Evolutionary conservation across 1,284 basidiomycete species (phyloP).

Genomic region (Apiotrichum porosum): DNA sequence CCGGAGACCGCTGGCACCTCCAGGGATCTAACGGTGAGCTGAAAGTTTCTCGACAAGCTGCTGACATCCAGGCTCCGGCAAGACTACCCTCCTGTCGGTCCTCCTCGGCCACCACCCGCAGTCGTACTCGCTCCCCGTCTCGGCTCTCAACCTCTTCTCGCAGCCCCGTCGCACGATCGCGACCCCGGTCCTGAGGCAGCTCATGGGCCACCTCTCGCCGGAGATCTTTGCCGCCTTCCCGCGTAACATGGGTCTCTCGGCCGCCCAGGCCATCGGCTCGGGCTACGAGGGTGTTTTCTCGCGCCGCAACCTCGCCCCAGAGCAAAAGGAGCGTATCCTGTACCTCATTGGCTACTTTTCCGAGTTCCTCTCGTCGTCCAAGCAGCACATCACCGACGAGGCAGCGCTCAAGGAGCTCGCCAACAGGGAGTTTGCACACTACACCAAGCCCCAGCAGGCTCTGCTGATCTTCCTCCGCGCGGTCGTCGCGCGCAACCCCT

Average conservation of each 20-base stretch:
- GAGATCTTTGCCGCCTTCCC: conserved; percentile 91
- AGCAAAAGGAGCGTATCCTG: conserved; percentile 48
- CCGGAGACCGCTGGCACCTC: conserved; percentile 81
- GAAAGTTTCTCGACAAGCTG: background rate
- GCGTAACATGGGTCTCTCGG: conserved; percentile 62
- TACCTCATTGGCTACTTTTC: conserved; percentile 59
- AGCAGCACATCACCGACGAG: background rate
- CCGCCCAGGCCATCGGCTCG: conserved; percentile 72
- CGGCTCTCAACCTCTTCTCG: conserved; percentile 63
- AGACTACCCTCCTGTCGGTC: conserved; percentile 89
- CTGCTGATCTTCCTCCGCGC: conserved; percentile 78
- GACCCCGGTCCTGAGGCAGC: conserved; percentile 56
- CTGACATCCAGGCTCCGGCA: conserved; percentile 68
- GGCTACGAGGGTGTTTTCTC: conserved; percentile 77
- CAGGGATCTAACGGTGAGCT: conserved; percentile 71
- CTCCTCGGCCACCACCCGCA: conserved; percentile 92
- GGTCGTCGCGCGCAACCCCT: conserved; percentile 60
- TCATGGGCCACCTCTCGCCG: conserved; percentile 77
- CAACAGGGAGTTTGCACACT: conserved; percentile 55
- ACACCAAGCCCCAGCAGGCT: conserved; percentile 68
- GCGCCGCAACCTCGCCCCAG: conserved; percentile 53
- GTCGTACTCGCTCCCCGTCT: conserved; percentile 63
- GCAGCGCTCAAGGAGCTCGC: conserved; percentile 33
- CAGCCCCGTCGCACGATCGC: conserved; percentile 61
- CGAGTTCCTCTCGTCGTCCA: conserved; percentile 20